Conservation (phyloP, 441 rosid genomes). For the Gossypium laxum region DNA sequence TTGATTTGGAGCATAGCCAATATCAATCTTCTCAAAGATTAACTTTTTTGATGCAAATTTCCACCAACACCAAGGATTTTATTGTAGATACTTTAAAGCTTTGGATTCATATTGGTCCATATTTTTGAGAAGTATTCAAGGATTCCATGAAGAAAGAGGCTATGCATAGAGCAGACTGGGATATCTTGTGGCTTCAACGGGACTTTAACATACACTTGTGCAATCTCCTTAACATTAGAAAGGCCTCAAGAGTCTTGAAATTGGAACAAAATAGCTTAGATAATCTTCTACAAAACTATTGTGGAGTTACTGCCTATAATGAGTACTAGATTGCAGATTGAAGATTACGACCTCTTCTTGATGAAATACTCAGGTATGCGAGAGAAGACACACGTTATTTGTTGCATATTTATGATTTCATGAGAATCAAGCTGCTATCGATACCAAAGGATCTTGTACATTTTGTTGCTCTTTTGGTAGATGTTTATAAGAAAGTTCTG, state of each 20-base stretch:
- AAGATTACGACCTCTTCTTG: slow-evolving; percentile 76
- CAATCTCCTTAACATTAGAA: slow-evolving; percentile 91
- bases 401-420: slow-evolving; percentile 56
- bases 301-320: slow-evolving; percentile 65
- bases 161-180: slow-evolving; percentile 92
- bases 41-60: slow-evolving; percentile 66
- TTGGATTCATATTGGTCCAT: slow-evolving; percentile 64
- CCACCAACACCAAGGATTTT: slow-evolving; percentile 81
- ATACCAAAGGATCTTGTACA: slow-evolving; percentile 34
- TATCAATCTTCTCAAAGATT: slow-evolving; percentile 87
- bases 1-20: slow-evolving; percentile 88
- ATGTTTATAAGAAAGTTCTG: slow-evolving; percentile 27
- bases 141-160: slow-evolving; percentile 89
- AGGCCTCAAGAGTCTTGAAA: slow-evolving; percentile 83
- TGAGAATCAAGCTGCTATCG: slow-evolving; percentile 40
- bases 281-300: slow-evolving; percentile 57
- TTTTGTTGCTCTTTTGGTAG: slow-evolving; percentile 46
- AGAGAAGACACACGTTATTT: slow-evolving; percentile 90
- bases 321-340: slow-evolving; percentile 85
- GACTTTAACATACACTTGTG: slow-evolving; percentile 89
- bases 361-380: slow-evolving; percentile 78
- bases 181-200: slow-evolving; percentile 81
- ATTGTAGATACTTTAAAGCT: slow-evolving; percentile 76
- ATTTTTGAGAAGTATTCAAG: slow-evolving; percentile 68
- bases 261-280: slow-evolving; percentile 80